Evolutionary conservation across 345 rosid species (phyloP), one percentile per base, ranked within the genome.

Genomic region (Carallia pectinifolia): DNA sequence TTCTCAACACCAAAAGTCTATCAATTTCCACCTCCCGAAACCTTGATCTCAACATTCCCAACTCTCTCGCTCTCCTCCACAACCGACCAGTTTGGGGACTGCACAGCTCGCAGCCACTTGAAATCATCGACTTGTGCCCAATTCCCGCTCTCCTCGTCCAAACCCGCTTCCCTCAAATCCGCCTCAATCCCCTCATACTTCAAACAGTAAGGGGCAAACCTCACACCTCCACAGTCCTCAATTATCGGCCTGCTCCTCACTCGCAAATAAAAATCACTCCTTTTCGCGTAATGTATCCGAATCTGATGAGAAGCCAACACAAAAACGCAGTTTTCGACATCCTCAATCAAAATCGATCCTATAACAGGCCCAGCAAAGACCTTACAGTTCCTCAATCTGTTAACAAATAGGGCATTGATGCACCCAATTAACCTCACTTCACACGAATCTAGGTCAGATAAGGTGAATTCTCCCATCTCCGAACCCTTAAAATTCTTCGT

Each of bases 101-200:
- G 90, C 29, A 86, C 81, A 13, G 95, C 97, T 80, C 87, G 84
- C 65, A 94, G 55, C 97, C 98, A 94, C 86, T 83, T 79, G 73
- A 94, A 94, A 81, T 94, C 97, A 84, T 91, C 97, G 16, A 89
- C 96, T 81, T 81, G 85, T 59, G 69, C 74, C 98, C 97, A 89
- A 64, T 81, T 87, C 54, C 72, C 82, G 0, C 81, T 86, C 82
- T 94, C 98, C 72, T 84, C 88, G 17, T 62, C 84, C 75, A 94
- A 73, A 16, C 83, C 87, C 0, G 95, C 93, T 15, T 37, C 79
- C 77, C 68, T 77, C 80, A 94, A 71, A 61, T 94, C 93, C 48
- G 82, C 82, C 38, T 82, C 89, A n/a, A 94, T 82, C 73, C 93
- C 97, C 44, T 81, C 66, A 50, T 91, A 94, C 36, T 76, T 74